Evolutionary conservation across 805 yeast species (phyloP).

Genomic region (Myxozyma udenii): DNA sequence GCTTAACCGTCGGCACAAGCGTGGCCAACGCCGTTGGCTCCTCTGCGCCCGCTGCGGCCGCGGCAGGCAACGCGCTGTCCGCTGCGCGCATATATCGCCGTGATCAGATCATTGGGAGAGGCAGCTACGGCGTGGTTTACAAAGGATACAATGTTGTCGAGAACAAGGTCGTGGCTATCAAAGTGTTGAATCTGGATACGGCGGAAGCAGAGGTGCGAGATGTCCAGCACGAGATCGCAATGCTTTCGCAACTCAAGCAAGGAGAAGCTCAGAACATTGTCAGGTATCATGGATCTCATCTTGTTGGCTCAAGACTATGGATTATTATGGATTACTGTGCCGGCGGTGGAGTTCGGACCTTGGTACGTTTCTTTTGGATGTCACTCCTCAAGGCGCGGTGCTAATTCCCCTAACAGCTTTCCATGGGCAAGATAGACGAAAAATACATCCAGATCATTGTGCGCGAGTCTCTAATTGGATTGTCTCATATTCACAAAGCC

Average conservation of each 20-base stretch:
- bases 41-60: neutral
- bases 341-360: slow-evolving; percentile 88
- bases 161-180: slow-evolving; percentile 82
- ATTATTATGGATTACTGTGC: slow-evolving; percentile 97
- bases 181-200: slow-evolving; percentile 86
- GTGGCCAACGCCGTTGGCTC: too few species aligned
- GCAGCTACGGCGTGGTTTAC: slow-evolving; percentile 95
- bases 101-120: slow-evolving; percentile 89
- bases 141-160: slow-evolving; percentile 62
- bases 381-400: neutral
- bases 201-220: slow-evolving; percentile 92
- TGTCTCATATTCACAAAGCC: slow-evolving; percentile 75
- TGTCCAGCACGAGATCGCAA: slow-evolving; percentile 88
- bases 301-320: slow-evolving; percentile 91
- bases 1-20: too few species aligned
- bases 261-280: slow-evolving; percentile 79
- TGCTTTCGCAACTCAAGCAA: slow-evolving; percentile 73
- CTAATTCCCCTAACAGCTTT: slow-evolving; percentile 11
- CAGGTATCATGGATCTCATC: slow-evolving; percentile 82
- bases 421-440: slow-evolving; percentile 75
- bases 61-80: neutral
- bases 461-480: slow-evolving; percentile 74
- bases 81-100: slow-evolving; percentile 51
- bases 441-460: slow-evolving; percentile 76
- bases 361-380: slow-evolving; percentile 38